Evolutionary conservation across 495 filamentous ascomycete genomes (phyloP).

Genomic region (Hypoxylon lienhwacheense): DNA sequence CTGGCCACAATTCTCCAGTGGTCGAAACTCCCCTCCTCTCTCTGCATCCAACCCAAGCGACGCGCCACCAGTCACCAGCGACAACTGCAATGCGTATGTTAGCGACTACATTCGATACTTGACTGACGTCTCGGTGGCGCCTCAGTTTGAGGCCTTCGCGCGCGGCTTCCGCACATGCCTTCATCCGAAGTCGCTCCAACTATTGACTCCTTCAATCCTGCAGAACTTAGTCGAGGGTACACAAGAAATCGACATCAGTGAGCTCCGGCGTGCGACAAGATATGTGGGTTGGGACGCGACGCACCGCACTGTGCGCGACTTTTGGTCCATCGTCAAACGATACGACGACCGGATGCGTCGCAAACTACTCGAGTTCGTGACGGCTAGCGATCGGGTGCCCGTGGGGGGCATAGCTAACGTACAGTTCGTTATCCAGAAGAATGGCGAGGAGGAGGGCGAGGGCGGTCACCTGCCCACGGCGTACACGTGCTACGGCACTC

Average conservation of each 20-base stretch:
- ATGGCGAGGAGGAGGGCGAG: constrained; percentile 64
- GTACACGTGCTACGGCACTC: constrained; percentile 85
- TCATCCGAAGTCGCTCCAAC: constrained; percentile 64
- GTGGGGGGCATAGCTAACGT: constrained; percentile 78
- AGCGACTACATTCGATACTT: constrained; percentile 88
- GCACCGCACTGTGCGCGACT: constrained; percentile 70
- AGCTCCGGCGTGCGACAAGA: constrained; percentile 65
- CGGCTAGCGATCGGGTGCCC: constrained; percentile 86
- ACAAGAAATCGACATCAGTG: constrained; percentile 72
- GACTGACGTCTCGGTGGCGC: constrained; percentile 71
- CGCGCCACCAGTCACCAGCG: constrained; percentile 67
- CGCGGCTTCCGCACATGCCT: constrained; percentile 80
- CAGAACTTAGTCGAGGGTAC: constrained; percentile 80
- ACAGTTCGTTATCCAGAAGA: constrained; percentile 79
- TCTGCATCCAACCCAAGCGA: constrained; percentile 49
- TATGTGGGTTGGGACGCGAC: constrained; percentile 78
- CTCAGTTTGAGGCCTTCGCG: constrained; percentile 79
- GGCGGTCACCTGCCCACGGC: constrained; percentile 69
- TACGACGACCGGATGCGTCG: constrained; percentile 71
- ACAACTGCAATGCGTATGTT: constrained; percentile 76
- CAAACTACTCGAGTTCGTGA: constrained; percentile 88
- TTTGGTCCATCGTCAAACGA: constrained; percentile 75
- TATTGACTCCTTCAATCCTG: constrained; percentile 71
- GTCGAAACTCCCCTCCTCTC: constrained; percentile 29
- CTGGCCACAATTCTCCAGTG: constrained; percentile 48